Conservation (phyloP, 2,329 filamentous ascomycete genomes). For the Botrytis galanthina region DNA sequence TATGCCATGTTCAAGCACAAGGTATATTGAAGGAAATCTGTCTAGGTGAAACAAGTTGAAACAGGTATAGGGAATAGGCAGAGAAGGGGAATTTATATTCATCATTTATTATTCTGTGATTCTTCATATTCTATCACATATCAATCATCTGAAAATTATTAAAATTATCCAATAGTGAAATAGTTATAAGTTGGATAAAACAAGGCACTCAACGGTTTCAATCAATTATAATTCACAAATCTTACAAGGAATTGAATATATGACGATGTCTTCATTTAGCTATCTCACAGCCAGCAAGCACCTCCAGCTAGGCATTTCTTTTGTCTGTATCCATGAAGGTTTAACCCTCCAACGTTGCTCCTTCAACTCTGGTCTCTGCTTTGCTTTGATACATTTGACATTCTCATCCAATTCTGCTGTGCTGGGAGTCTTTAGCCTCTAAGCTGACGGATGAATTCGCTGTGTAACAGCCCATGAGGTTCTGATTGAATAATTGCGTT, state of each 20-base stretch:
- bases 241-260: neutral
- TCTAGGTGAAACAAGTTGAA: neutral
- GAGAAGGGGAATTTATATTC: neutral
- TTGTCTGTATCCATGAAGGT: neutral
- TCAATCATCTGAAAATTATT: neutral
- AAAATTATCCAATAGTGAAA: neutral
- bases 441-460: accelerated
- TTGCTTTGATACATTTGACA: neutral
- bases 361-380: neutral
- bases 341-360: neutral
- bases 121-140: neutral
- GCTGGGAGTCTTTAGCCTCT: neutral
- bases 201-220: neutral
- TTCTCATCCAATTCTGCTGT: neutral
- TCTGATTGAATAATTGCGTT: neutral
- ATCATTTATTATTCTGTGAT: neutral
- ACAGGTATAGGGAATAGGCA: neutral
- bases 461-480: neutral
- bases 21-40: neutral
- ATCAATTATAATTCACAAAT: neutral
- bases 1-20: neutral
- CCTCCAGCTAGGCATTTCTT: neutral
- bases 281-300: neutral
- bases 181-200: neutral
- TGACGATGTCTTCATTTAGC: neutral